phyloP scores from a whole-genome alignment of 148 eudicot species.

The Cornus controversa region DNA sequence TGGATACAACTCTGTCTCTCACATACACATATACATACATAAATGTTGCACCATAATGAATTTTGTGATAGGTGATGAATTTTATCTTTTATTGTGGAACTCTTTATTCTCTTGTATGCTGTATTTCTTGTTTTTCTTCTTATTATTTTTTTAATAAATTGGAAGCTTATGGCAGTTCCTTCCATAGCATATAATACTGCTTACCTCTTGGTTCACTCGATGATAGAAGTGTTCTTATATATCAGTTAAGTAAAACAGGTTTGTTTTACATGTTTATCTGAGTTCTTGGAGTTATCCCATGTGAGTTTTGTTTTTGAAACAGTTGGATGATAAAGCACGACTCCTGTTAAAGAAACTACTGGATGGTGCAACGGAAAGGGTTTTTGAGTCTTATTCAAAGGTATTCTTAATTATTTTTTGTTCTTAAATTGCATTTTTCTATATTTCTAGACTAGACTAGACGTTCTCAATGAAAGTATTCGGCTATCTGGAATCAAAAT shows the following conservation, averaged over 20 bases:
- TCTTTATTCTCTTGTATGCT: no score
- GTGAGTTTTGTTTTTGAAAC: background rate
- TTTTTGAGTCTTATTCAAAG: slow-evolving; percentile 31
- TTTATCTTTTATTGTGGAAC: no score
- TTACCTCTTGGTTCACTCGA: background rate
- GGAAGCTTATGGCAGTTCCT: no score
- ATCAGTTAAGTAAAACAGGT: background rate
- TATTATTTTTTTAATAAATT: background rate
- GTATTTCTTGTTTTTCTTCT: background rate
- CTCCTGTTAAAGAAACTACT: slow-evolving; percentile 28
- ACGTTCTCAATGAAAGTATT: no score
- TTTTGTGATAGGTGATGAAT: no score
- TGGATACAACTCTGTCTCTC: no score
- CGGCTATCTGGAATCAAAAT: background rate
- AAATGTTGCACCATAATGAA: no score
- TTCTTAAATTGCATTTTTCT: background rate
- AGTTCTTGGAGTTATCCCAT: background rate
- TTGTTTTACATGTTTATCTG: background rate
- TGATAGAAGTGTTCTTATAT: no score
- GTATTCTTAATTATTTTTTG: slow-evolving; percentile 10
- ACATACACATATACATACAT: no score
- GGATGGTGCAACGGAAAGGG: slow-evolving; percentile 31
- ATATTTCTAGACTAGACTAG: background rate
- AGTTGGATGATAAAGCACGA: slow-evolving; percentile 42
- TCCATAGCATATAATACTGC: no score